Evolutionary conservation across 768 basidiomycete species (phyloP), one percentile per base, ranked within the genome.

Genomic region (Polyporus arcularius): DNA sequence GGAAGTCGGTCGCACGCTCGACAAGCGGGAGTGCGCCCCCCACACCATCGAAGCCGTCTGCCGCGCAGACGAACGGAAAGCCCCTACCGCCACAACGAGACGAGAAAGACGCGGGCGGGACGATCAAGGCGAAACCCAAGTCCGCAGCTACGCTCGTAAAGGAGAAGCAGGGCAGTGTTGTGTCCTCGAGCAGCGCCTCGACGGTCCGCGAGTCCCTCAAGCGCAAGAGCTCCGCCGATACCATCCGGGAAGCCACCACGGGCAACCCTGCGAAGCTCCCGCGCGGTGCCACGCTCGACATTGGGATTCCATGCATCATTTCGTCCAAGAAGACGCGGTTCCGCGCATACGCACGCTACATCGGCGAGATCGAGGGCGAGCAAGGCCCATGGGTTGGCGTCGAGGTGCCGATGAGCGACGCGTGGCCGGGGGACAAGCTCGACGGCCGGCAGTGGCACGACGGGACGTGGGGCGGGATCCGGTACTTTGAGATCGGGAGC

Each of bases 241-340:
- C 74, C 0, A 74, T 76, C 62, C 70, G 67, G 31, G 67, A 67
- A 41, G 35, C 64, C 7, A 32, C 62, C 8, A 30, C 58, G 26
- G 38, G 61, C 15, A 53, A 31, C 31, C 58, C 62, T 15, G 28
- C 61, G 21, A 45, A 52, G 38, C 40, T 70, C 5, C 83, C 85
- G 11, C 77, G 77, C 18, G 92, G 93, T 1, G 85, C 87, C 3
- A 90, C 86, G 11, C 83, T 96, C 39, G 88, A 91, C 39, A 86
- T 94, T 30, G 93, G 93, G 9, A 95, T 95, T 38, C 92, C 94
- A 0, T 95, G 94, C 75, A 93, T 95, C 71, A 89, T 95, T 63
- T 84, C 90, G 3, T 89, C 87, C 43, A 90, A 91, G 70, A 82
- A 89, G 40, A 87, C 88, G 63, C 83, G 92, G 9, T 93, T 95